phyloP scores from a whole-genome alignment of 495 filamentous ascomycete genomes.

The Aspergillus sclerotioniger region DNA sequence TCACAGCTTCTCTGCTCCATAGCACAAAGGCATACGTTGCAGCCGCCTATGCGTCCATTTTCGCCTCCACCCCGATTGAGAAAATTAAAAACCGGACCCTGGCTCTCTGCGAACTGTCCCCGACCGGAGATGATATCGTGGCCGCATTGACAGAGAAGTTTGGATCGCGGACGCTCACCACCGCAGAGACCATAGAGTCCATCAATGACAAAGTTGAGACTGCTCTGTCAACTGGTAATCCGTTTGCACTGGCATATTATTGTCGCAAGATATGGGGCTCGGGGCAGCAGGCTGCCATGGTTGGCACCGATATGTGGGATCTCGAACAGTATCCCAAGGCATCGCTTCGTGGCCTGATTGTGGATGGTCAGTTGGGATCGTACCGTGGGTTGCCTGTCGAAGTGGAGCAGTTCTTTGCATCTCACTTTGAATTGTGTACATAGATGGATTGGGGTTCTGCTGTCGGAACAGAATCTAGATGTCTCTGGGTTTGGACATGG shows the following conservation, averaged over 20 bases:
- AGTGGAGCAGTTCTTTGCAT: not conserved
- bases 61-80: slow-evolving; percentile 17
- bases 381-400: not conserved
- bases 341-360: not conserved
- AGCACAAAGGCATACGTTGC: slow-evolving; percentile 23
- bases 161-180: not conserved
- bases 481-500: too few relatives aligned
- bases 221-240: not conserved
- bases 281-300: slow-evolving; percentile 12
- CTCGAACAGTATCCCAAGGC: slow-evolving; percentile 2
- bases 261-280: slow-evolving; percentile 22
- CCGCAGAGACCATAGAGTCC: slow-evolving; percentile 2
- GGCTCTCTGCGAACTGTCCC: slow-evolving; percentile 16
- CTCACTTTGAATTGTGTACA: not conserved
- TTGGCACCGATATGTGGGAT: slow-evolving; percentile 13
- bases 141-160: slow-evolving; percentile 9
- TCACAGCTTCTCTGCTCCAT: slow-evolving; percentile 6
- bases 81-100: slow-evolving; percentile 12
- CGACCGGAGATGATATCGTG: slow-evolving; percentile 19
- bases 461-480: too few relatives aligned
- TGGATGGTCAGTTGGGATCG: not conserved
- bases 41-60: slow-evolving; percentile 19
- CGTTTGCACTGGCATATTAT: slow-evolving; percentile 12
- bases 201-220: not conserved
- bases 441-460: not conserved